Evolutionary conservation across 345 rosid genomes (phyloP), one percentile per base, ranked within the genome.

Genomic region (Camelina sativa): DNA sequence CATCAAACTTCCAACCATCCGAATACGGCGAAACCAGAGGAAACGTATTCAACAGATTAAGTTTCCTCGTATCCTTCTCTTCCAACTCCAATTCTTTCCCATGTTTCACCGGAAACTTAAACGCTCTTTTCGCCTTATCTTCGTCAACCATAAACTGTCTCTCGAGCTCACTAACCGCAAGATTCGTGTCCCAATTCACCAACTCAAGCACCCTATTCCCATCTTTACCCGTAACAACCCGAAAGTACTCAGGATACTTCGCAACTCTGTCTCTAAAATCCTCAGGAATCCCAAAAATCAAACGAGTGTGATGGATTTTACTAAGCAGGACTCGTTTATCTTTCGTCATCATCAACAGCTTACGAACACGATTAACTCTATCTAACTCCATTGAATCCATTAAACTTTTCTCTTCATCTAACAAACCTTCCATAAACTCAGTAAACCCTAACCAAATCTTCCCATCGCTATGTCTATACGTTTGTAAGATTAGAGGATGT

Each of bases 21-120:
- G 87, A 82, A 70, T 90, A 94, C 0, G 98, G 97, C 0, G 96
- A 94, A 72, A 94, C 96, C 72, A 90, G 67, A 0, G 98, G 97
- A 41, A 94, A 76, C 0, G 93, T 85, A 72, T 87, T 91, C 77
- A 91, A 66, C 44, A 76, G 43, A 73, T 88, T 86, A 64, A 94
- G 66, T 69, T 78, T 91, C 78, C 80, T 82, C 2, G 64, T 35
- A 48, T 90, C 93, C 0, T 71, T 83, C 5, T 70, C 85, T 0
- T 79, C 91, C 67, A 94, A 79, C 5, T 79, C 90, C 84, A 91
- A 80, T 62, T 89, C 89, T 77, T 78, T 91, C 7, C 85, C 85
- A 37, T 93, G 82, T 84, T 87, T 88, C 1, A 93, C 67, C 0
- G 92, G 90, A 78, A 93, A 93, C 80, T 82, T 82, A 71, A 93